A percentile compares a stretch with the other conserved stretches of the same genome.
phyloP scores from a whole-genome alignment of 1,284 basidiomycete species.

The Cutaneotrichosporon arboriforme region DNA sequence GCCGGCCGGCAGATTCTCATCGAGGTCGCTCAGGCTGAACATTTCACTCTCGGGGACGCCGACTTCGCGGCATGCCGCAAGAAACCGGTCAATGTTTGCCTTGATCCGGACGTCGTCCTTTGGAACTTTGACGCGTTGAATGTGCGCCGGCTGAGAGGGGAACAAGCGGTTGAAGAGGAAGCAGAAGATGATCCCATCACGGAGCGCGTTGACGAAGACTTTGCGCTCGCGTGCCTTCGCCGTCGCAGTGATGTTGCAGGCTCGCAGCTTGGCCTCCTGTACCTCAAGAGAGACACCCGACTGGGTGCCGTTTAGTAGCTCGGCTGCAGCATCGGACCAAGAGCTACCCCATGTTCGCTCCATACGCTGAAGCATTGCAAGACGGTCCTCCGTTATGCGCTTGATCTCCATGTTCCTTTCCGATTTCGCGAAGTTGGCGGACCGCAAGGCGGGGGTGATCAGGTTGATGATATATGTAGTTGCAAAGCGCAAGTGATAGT shows the following conservation, averaged over 20 bases:
- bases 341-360: conserved; percentile 67
- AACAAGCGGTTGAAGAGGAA: conserved; percentile 50
- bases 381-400: conserved; percentile 63
- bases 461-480: conserved; percentile 38
- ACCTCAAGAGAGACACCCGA: conserved; percentile 15
- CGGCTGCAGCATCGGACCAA: conserved; percentile 39
- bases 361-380: conserved; percentile 58
- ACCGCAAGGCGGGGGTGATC: conserved; percentile 31
- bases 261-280: conserved; percentile 47
- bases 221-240: conserved; percentile 67
- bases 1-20: conserved; percentile 27
- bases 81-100: conserved; percentile 37
- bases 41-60: conserved; percentile 26
- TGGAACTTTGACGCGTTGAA: conserved; percentile 36
- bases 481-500: conserved; percentile 41
- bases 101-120: conserved; percentile 29
- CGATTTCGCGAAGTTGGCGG: conserved; percentile 22
- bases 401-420: conserved; percentile 32
- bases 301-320: conserved; percentile 15
- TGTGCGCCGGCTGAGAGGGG: conserved; percentile 30
- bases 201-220: conserved; percentile 64
- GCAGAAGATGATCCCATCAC: conserved; percentile 80
- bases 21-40: conserved; percentile 31
- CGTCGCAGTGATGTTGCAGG: conserved; percentile 50
- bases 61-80: conserved; percentile 34